Percentiles rank a stretch among this genome's conserved stretches.
Evolutionary conservation across 306 rosid species (phyloP).

Genomic region (Echinosophora koreensis): DNA sequence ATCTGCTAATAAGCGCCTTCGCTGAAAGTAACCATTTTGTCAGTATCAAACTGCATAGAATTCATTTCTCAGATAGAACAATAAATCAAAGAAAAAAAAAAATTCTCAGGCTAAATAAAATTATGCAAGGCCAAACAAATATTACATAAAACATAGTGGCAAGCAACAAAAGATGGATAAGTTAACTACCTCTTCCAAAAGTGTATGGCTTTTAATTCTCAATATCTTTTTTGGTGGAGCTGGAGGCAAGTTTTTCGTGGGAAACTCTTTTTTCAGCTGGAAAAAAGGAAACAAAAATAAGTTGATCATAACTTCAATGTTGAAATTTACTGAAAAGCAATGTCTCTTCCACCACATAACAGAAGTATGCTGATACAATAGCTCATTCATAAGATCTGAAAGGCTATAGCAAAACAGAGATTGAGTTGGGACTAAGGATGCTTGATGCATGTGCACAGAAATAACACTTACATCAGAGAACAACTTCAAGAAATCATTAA

Average conservation of each 20-base stretch:
- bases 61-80: not conserved
- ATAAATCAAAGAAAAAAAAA: not conserved
- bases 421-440: not conserved
- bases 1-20: conserved; percentile 77
- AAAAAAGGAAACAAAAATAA: conserved; percentile 40
- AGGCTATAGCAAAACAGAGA: not conserved
- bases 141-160: not conserved
- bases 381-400: not conserved
- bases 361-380: not conserved
- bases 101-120: not conserved
- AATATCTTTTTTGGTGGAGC: conserved; percentile 81
- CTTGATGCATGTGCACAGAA: not conserved
- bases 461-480: conserved; percentile 67
- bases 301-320: conserved; percentile 2
- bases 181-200: conserved; percentile 75
- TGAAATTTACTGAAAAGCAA: not conserved
- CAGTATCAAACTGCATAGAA: conserved; percentile 32
- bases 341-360: not conserved
- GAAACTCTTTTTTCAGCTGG: conserved; percentile 77
- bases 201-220: conserved; percentile 63
- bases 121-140: conserved; percentile 13
- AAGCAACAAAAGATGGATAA: conserved; percentile 36
- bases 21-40: conserved; percentile 66
- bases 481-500: conserved; percentile 74
- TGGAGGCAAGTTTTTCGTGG: conserved; percentile 70